Base-by-base conservation (phyloP, 2,329 filamentous ascomycete genomes). In the Sporothrix globosa region DNA sequence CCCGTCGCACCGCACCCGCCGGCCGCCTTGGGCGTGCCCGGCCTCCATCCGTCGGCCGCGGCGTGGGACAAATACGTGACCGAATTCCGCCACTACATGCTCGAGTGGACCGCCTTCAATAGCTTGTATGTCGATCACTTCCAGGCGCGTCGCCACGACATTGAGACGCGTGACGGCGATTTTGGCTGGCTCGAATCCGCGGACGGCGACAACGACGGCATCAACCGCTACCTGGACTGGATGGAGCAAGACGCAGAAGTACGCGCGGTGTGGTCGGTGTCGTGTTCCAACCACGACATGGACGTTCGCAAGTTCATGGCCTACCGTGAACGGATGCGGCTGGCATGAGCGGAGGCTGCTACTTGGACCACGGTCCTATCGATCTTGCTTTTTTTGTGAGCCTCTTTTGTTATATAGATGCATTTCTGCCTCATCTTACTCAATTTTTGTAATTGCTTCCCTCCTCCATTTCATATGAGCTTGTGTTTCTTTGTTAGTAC, bases 161-260 rank as follows among this genome's bases (percentile, higher is more conserved):
- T 83, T 46, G 77, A 78, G 24, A 75, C 76, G 39, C 74, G 78
- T 54, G 76, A 80, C 24, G 82, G 83, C 68, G 84, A 82, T 13
- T 80, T 81, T 53, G 76, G 75, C 1, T 88, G 86, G 78, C 76
- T 87, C 21, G 79, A 80, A 41, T 75, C 78, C 10, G 77, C 77
- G 1, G 78, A 83, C 30, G 80, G 84, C 54, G 73, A 74, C 1
- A 80, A 84, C 52, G 73, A 74, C 1, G 87, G 86, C 0, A 82
- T 89, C 30, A 77, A 81, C 19, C 84, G 86, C 69, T 93, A 93
- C 76, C 77, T 87, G 71, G 80, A 80, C 50, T 87, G 86, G 77
- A 79, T 90, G 69, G 84, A 86, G 73, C 87, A 92, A 78, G 91
- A 93, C 76, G 85, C 88, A 73, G 81, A 82, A 63, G 86, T 92